Conservation (phyloP, 2,329 filamentous ascomycete genomes). For the Amylocarpus encephaloides region DNA sequence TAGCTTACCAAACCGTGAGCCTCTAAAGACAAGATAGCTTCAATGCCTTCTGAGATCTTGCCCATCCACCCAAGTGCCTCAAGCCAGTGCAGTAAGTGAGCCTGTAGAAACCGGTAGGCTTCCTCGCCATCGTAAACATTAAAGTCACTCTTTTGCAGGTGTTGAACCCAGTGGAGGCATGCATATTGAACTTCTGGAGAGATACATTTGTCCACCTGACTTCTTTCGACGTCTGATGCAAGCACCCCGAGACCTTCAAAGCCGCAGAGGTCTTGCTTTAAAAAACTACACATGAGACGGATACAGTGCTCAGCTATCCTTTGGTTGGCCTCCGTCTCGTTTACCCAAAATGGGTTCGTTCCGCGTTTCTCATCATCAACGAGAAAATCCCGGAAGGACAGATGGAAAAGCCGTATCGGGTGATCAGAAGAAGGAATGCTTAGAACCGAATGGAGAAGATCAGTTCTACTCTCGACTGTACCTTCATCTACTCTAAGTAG, state of each 20-base stretch:
- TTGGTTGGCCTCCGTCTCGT: constrained; percentile 32
- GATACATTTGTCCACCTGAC: constrained; percentile 21
- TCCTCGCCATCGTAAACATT: constrained; percentile 17
- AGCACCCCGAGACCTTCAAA: constrained; percentile 25
- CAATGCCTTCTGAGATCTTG: background rate
- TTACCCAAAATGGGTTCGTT: constrained; percentile 33
- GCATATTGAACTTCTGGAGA: constrained; percentile 35
- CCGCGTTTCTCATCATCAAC: constrained; percentile 25
- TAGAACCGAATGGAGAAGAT: constrained; percentile 33
- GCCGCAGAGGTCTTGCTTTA: constrained; percentile 35
- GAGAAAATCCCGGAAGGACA: constrained; percentile 37
- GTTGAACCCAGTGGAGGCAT: constrained; percentile 36
- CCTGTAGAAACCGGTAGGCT: background rate
- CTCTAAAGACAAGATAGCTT: background rate
- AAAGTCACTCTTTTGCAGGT: constrained; percentile 27
- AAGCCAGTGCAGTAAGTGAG: constrained; percentile 1
- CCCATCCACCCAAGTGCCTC: background rate
- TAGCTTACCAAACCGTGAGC: background rate
- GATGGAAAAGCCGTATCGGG: constrained; percentile 31
- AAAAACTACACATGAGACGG: constrained; percentile 28
- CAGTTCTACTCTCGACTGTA: constrained; percentile 2
- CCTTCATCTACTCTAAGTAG: constrained; percentile 1
- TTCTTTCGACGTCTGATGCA: constrained; percentile 21
- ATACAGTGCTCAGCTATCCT: constrained; percentile 33
- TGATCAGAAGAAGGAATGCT: constrained; percentile 24